Base-by-base conservation (phyloP, 495 filamentous ascomycete species). In the Hypomontagnella submonticulosa region DNA sequence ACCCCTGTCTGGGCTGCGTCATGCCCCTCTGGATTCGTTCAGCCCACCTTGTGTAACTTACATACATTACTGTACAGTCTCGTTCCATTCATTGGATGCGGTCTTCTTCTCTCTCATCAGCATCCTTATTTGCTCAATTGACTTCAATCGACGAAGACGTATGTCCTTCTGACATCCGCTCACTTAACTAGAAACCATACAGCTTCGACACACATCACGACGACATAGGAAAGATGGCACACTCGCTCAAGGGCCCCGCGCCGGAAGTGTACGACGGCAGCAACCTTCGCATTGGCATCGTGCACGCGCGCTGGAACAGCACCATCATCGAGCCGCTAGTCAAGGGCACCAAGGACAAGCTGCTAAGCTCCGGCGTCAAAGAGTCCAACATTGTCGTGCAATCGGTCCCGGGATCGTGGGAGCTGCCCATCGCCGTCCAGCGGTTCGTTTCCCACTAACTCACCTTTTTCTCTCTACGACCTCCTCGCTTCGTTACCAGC, bases 231-330 rank as follows among this genome's bases (percentile, higher is more conserved):
- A 69, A 59, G 9, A 63, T 63, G 59, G 59, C 66, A 54, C 66
- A 69, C 66, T 69, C 81, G 18, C 71, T 74, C 71, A 83, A 84
- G 62, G 79, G 80, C 47, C 79, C 79, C 4, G 68, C 71, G 46
- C 79, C 77, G 37, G 76, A 81, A 67, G 64, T 73, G 69, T 78
- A 79, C 76, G 77, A 85, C 77, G 95, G 95, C 71, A 90, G 90
- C 69, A 84, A 81, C 61, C 85, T 99, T 61, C 91, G 95, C 66
- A 89, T 99, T 72, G 93, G 90, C 54, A 97, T 99, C 71, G 86
- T 99, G 30, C 95, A 97, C 77, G 95, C 93, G 19, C 88, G 95
- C 63, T 99, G 95, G 95, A 99, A 98, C 78, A 87, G 83, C 48
- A 77, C 67, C 32, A 80, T 85, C 71, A 94, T 98, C 76, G 87